A percentile compares a stretch with the other conserved stretches of the same genome.
These are phyloP conservation scores for Penicillium crystallinum DNA, from an alignment of 495 filamentous ascomycete genomes.

Conservation along the genomic window DNA sequence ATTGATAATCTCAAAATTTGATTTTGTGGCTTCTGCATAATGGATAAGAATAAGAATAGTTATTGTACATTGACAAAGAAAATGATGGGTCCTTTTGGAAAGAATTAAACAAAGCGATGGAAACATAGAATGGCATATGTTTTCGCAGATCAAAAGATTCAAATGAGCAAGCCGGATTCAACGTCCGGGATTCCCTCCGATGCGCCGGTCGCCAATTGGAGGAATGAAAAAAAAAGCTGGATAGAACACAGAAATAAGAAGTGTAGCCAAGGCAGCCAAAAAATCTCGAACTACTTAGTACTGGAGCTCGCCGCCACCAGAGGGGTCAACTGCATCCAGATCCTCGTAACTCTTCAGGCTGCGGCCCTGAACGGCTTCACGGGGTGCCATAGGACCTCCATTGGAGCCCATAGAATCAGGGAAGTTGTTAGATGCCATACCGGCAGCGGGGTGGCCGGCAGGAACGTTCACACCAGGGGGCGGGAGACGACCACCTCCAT, in stretches of 20 bases:
- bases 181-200: background rate
- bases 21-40: background rate
- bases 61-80: constrained; percentile 19
- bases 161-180: background rate
- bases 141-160: background rate
- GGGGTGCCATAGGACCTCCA: constrained; percentile 64
- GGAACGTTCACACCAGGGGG: constrained; percentile 33
- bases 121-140: background rate
- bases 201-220: constrained; percentile 12
- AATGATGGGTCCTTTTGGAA: background rate
- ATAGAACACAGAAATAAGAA: background rate
- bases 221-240: constrained; percentile 2
- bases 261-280: background rate
- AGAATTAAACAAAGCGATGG: constrained; percentile 1
- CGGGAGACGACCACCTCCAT: constrained; percentile 35
- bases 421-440: constrained; percentile 41
- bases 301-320: constrained; percentile 55
- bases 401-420: constrained; percentile 45
- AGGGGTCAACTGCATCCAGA: constrained; percentile 67
- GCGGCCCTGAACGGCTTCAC: constrained; percentile 82
- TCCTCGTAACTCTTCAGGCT: constrained; percentile 96
- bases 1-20: background rate
- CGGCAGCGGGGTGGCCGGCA: constrained; percentile 39
- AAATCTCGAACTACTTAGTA: constrained; percentile 40
- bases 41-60: constrained; percentile 2